Evolutionary conservation across 2,329 filamentous ascomycete genomes (phyloP).

Genomic region (Colletotrichum incanum): DNA sequence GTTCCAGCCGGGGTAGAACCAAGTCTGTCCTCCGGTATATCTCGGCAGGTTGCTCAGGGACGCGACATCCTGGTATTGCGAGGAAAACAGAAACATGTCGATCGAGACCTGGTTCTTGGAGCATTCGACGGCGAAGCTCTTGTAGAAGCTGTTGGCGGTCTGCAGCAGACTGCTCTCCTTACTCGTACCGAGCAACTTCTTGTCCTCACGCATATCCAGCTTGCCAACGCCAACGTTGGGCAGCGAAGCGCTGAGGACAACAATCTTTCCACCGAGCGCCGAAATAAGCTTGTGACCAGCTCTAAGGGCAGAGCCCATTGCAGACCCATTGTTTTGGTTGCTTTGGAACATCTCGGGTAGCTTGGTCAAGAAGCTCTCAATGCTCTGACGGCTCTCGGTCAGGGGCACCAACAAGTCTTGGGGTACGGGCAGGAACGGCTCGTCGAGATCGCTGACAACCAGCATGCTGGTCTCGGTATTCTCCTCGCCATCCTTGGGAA

Average conservation of each 20-base stretch:
- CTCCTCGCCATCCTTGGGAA: constrained; percentile 90
- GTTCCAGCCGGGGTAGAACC: constrained; percentile 99
- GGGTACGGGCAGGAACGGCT: constrained; percentile 96
- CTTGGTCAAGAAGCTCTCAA: constrained; percentile 91
- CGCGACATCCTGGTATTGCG: constrained; percentile 97
- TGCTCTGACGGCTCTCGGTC: constrained; percentile 89
- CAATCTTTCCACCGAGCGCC: constrained; percentile 93
- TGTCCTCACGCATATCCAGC: constrained; percentile 94
- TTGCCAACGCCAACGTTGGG: constrained; percentile 93
- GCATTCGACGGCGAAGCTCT: constrained; percentile 98
- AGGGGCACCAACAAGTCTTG: constrained; percentile 92
- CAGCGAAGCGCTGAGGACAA: constrained; percentile 89
- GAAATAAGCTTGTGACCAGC: constrained; percentile 97
- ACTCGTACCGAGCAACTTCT: constrained; percentile 93
- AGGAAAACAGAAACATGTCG: constrained; percentile 97
- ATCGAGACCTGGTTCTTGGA: constrained; percentile 99
- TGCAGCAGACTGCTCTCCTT: constrained; percentile 92
- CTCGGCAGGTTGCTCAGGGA: constrained; percentile 95
- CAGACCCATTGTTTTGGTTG: constrained; percentile 90
- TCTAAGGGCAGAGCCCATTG: constrained; percentile 93
- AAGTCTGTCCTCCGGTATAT: constrained; percentile 97
- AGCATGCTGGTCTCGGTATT: constrained; percentile 90
- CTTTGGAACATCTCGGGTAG: constrained; percentile 97
- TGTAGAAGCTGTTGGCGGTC: constrained; percentile 97
- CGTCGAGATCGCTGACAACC: constrained; percentile 94